Evolutionary conservation across 257 asterid genomes (phyloP), one percentile per base, ranked within the genome.

Genomic region (Dorcoceras hygrometricum): DNA sequence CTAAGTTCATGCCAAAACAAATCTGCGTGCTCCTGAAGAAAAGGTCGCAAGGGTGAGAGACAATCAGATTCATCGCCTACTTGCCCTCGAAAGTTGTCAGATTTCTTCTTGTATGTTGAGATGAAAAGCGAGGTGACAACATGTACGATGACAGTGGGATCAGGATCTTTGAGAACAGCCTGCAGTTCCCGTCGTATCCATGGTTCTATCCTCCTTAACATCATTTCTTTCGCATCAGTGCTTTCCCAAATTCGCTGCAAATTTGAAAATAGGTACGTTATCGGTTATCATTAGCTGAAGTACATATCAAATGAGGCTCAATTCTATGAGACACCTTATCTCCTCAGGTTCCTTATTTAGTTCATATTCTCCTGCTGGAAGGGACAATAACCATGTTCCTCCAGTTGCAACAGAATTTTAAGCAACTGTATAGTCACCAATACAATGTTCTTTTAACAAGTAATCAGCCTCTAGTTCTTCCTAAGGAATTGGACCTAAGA

Each of bases 1-100:
- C 86, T 78, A 62, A 82, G 85, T 67, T 85, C 89, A 63, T 85
- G 88, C 91, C 89, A 82, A 71, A 85, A 85, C 39, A 69, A 50
- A 62, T 78, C 76, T 4, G 86, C 60, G 14, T 5, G 71, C 58
- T 79, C 88, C 12, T 70, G 79, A 57, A 85, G 77, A 77, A 85
- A 82, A 56, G 79, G 82, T 18, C 79, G 68, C 72, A 82, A 68
- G 61, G 89, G 87, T 8, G 83, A 76, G 65, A 85, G 82, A 77
- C 72, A 78, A 39, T 75, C 84, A 75, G 65, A 77, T 58, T 48
- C 70, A 5, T 4, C 25, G 6, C 39, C 67, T 8, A 18, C 4
- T 63, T 71, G 79, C 54, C 28, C 74, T 4, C 36, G 74, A 58
- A 56, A 24, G 67, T 69, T 67, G 46, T 54, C 72, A 23, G 65